These are phyloP conservation scores for Thelonectria blattea DNA, from an alignment of 2,329 filamentous ascomycete genomes.

Conservation along the genomic window DNA sequence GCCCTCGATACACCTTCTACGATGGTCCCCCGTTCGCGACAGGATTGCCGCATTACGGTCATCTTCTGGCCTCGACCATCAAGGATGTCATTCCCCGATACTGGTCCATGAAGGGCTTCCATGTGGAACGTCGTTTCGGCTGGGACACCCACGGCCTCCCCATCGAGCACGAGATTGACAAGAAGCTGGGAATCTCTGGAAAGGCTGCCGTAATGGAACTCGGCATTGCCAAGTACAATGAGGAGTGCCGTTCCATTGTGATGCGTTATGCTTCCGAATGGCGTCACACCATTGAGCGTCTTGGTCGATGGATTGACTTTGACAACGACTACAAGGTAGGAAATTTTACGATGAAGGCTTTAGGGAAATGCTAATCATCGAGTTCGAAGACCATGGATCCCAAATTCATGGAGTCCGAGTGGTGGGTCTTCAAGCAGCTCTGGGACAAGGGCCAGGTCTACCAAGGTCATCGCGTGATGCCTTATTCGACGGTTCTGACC, in stretches of 20 bases:
- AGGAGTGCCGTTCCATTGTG: slow-evolving; percentile 88
- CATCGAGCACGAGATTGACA: slow-evolving; percentile 97
- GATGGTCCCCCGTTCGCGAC: slow-evolving; percentile 84
- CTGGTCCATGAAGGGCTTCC: slow-evolving; percentile 95
- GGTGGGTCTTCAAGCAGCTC: slow-evolving; percentile 96
- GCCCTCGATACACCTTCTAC: slow-evolving; percentile 92
- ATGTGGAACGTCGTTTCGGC: slow-evolving; percentile 90
- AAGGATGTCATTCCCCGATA: slow-evolving; percentile 97
- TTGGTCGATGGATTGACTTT: slow-evolving; percentile 97
- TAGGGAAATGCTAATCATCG: slow-evolving; percentile 16
- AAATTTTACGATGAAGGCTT: background rate
- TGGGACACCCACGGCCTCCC: slow-evolving; percentile 96
- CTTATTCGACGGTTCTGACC: slow-evolving; percentile 88
- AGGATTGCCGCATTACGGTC: slow-evolving; percentile 69
- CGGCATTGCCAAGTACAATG: slow-evolving; percentile 89
- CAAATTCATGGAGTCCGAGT: slow-evolving; percentile 94
- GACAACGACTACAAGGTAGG: slow-evolving; percentile 92
- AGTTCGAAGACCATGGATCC: slow-evolving; percentile 81
- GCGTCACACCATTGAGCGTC: slow-evolving; percentile 83
- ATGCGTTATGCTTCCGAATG: slow-evolving; percentile 90
- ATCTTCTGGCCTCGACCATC: slow-evolving; percentile 89
- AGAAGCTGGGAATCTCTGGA: slow-evolving; percentile 88
- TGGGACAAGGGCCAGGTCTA: slow-evolving; percentile 92
- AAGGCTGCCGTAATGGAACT: slow-evolving; percentile 86
- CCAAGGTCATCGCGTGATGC: slow-evolving; percentile 90